Conservation (phyloP, 805 yeast genomes). For the Lipomyces sp. region DNA sequence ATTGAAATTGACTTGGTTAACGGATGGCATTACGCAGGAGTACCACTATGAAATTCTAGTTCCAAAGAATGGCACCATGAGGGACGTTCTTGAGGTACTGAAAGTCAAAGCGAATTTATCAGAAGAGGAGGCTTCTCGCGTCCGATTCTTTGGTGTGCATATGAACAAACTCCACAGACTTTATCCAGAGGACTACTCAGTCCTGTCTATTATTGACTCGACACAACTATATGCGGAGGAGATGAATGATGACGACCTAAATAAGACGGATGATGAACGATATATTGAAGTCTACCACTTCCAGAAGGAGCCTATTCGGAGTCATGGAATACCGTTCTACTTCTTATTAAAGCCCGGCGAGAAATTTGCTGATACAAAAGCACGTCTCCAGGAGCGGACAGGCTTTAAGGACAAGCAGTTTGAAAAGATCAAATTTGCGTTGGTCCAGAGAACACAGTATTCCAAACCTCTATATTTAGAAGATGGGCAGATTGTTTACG, state of each 20-base stretch:
- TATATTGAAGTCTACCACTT: conserved; percentile 76
- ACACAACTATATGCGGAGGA: conserved; percentile 51
- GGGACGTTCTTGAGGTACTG: conserved; percentile 60
- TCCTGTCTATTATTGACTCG: conserved; percentile 46
- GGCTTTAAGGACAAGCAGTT: conserved; percentile 76
- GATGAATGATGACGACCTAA: conserved; percentile 42
- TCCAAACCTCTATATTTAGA: conserved; percentile 50
- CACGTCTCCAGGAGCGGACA: conserved; percentile 67
- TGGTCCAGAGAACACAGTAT: conserved; percentile 49
- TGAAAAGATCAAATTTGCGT: conserved; percentile 70
- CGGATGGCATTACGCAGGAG: conserved; percentile 70
- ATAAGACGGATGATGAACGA: conserved; percentile 30
- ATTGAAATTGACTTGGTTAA: conserved; percentile 71
- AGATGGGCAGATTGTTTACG: conserved; percentile 58
- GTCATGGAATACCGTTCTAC: conserved; percentile 86
- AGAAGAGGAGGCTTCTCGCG: conserved; percentile 46
- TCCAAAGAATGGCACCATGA: conserved; percentile 63
- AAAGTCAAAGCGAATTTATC: conserved; percentile 58
- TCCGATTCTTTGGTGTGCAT: conserved; percentile 32
- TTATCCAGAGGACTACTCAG: conserved; percentile 28
- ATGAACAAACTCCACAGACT: conserved; percentile 33
- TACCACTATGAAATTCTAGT: conserved; percentile 71
- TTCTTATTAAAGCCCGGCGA: conserved; percentile 76
- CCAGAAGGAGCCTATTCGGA: conserved; percentile 64
- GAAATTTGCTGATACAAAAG: conserved; percentile 61